A percentile compares a stretch with the other conserved stretches of the same genome.
These are phyloP conservation scores for Xylariaceae sp. DNA, from an alignment of 2,329 filamentous ascomycete species.

Conservation along the genomic window DNA sequence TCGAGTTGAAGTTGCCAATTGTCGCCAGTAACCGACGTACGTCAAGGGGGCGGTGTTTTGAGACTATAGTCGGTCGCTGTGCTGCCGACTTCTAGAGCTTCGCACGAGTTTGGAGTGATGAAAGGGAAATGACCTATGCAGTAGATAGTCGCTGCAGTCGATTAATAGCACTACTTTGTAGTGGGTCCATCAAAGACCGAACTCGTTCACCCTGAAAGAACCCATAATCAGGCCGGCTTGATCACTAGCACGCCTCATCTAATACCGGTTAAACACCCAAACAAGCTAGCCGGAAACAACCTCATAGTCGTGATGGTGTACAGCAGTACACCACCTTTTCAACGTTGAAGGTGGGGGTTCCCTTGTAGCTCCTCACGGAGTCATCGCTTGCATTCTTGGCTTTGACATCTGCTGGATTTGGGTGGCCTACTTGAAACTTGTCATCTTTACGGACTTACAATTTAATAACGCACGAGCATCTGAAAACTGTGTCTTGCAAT, in stretches of 20 bases:
- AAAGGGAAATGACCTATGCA: slow-evolving; percentile 9
- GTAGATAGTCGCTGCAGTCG: neutral
- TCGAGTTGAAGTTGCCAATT: too few species aligned
- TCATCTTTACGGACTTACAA: too few species aligned
- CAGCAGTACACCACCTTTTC: slow-evolving; percentile 6
- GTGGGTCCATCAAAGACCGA: slow-evolving; percentile 14
- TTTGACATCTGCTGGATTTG: too few species aligned
- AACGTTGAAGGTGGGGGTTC: slow-evolving; percentile 8
- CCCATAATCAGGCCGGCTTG: slow-evolving; percentile 10
- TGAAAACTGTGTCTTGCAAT: too few species aligned
- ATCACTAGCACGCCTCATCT: neutral
- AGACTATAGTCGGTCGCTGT: too few species aligned
- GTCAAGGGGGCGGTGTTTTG: too few species aligned
- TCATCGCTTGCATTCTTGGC: too few species aligned
- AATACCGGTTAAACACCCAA: slow-evolving; percentile 9
- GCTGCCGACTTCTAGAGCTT: too few species aligned
- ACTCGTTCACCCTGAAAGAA: slow-evolving; percentile 10
- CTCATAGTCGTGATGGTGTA: neutral
- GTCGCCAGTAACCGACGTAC: too few species aligned
- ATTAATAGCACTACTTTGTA: slow-evolving; percentile 5
- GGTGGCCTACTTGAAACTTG: too few species aligned
- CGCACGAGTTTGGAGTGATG: slow-evolving; percentile 10
- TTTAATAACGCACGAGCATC: too few species aligned
- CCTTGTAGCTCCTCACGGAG: too few species aligned
- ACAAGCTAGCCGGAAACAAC: slow-evolving; percentile 8